Evolutionary conservation across 148 eudicot genomes (phyloP), one percentile per base, ranked within the genome.

Genomic region (Beta vulgaris): DNA sequence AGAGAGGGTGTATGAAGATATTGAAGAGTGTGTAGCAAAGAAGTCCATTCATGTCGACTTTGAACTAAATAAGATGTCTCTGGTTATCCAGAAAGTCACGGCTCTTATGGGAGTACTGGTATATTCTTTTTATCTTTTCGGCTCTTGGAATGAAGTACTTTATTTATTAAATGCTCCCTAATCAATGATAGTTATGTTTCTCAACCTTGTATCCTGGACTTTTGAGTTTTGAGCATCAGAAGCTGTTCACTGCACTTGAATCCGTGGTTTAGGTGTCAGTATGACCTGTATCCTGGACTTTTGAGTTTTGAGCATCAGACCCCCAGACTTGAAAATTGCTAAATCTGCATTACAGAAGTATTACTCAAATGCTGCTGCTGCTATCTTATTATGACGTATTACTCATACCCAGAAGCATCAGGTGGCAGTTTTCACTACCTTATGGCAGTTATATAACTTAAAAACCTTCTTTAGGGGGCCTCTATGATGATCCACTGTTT

Each of bases 21-120:
- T 95, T 76, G 80, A 79, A 42, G 71, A 68, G 59, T 89, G 88
- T 76, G 79, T 91, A 67, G 69, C 14, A 32, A 85, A 82, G 37
- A 82, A 75, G 85, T 72, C 75, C 72, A 79, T 92, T 73, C 80
- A 76, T 73, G 39, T 25, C 58, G 92, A 91, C 62, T 77, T 95
- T 76, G 83, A 76, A 49, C 80, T 95, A 84, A 81, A 69, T 79
- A 92, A 89, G 84, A 82, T 95, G 85, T 72, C 97, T 37, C 88
- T 84, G 78, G 94, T 95, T 40, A 92, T 92, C 59, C 89, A 90
- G 82, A 89, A 93, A 86, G 90, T 95, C 65, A 88, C 94, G 7
- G 97, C 94, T 55, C 84, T 95, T 48, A 85, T 89, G 90, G 99
- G 99, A 82, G 83, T 92, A 64, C 84, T 95, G 99, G 99, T 95